Evolutionary conservation across 176 grass and related monocot species (phyloP).

Genomic region (Triticum aestivum): DNA sequence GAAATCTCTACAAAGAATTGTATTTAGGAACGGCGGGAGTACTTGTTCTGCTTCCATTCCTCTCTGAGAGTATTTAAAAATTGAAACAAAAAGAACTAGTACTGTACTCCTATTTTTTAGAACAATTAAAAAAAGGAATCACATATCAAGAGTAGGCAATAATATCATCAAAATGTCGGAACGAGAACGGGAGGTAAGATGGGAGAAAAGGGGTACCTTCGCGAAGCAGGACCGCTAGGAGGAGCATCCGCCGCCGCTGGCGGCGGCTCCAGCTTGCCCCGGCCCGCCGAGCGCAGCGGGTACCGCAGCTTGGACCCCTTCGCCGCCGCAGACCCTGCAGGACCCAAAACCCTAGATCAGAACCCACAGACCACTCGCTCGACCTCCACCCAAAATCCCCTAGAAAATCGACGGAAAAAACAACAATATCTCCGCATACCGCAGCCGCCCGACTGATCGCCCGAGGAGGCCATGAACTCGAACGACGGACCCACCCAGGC

Average conservation of each 20-base stretch:
- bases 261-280: constrained; percentile 13
- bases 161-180: background rate
- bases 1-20: too few relatives aligned
- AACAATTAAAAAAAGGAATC: background rate
- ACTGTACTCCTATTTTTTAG: background rate
- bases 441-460: constrained; percentile 11
- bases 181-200: background rate
- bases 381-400: background rate
- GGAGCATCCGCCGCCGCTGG: background rate
- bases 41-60: too few relatives aligned
- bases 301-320: constrained; percentile 64
- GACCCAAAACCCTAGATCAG: background rate
- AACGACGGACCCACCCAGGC: background rate
- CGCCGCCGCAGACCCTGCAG: constrained; percentile 28
- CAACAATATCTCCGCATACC: background rate
- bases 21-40: too few relatives aligned
- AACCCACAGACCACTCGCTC: background rate
- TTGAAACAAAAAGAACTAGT: background rate
- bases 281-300: constrained; percentile 58
- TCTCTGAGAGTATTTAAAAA: background rate
- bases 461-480: constrained; percentile 27
- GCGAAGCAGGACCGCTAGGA: constrained; percentile 24
- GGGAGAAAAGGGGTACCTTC: constrained; percentile 30
- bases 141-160: background rate
- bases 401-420: background rate